Conservation (phyloP, 1,284 basidiomycete species). For the Amylostereum areolatum region DNA sequence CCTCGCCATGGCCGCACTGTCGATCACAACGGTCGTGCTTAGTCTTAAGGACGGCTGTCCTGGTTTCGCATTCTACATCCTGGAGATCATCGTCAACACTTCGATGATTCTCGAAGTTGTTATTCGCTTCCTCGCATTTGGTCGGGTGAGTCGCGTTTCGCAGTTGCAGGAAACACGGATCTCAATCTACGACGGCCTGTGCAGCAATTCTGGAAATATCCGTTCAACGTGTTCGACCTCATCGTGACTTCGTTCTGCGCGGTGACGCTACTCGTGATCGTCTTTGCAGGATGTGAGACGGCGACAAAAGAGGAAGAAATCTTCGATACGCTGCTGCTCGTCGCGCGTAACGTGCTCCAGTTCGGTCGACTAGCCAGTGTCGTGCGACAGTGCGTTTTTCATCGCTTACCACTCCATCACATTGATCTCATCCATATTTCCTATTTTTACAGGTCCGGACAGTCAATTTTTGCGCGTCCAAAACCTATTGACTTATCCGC, state of each 20-base stretch:
- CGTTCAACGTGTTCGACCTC: conserved; percentile 85
- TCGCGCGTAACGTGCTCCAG: conserved; percentile 87
- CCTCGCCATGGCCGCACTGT: conserved; percentile 83
- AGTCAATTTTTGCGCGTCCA: conserved; percentile 88
- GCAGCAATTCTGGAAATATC: conserved; percentile 94
- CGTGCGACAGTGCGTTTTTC: conserved; percentile 72
- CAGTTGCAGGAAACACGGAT: neutral
- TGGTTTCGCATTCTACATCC: conserved; percentile 77
- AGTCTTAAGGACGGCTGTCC: conserved; percentile 79
- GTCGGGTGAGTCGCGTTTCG: conserved; percentile 62
- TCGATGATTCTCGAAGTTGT: conserved; percentile 93
- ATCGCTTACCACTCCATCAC: neutral
- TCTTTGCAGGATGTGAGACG: conserved; percentile 73
- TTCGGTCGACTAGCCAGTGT: conserved; percentile 86
- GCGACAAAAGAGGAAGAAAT: conserved; percentile 86
- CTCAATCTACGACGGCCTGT: neutral
- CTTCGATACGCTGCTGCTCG: conserved; percentile 83
- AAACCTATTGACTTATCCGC: conserved; percentile 87
- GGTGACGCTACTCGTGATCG: conserved; percentile 79
- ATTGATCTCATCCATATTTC: neutral
- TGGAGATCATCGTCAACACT: conserved; percentile 87
- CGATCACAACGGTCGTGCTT: conserved; percentile 86
- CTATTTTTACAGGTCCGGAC: conserved; percentile 65
- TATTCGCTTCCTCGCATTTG: conserved; percentile 86
- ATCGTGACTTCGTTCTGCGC: conserved; percentile 82